Evolutionary conservation across 2,329 filamentous ascomycete species (phyloP).

Genomic region (Fusarium mangiferae): DNA sequence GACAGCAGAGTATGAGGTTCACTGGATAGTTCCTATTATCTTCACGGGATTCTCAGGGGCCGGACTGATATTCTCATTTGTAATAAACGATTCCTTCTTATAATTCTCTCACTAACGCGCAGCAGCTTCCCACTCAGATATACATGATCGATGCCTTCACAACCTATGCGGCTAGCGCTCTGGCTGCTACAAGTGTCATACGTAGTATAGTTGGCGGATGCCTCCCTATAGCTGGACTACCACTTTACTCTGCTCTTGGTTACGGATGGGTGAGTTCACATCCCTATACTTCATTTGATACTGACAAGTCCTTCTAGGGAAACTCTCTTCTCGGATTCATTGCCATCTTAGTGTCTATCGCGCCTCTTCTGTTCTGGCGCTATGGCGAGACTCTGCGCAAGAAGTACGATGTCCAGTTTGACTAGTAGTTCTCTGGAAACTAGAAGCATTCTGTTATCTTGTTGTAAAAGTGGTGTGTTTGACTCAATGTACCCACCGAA

Average conservation of each 20-base stretch:
- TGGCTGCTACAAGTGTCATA: conserved; percentile 13
- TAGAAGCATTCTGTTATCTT: not conserved
- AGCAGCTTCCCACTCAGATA: conserved; percentile 11
- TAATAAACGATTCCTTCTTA: not conserved
- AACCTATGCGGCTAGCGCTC: conserved; percentile 11
- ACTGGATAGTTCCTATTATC: conserved; percentile 20
- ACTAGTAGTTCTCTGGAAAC: not conserved
- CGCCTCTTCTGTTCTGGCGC: conserved; percentile 11
- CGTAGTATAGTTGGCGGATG: conserved; percentile 11
- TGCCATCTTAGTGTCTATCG: not conserved
- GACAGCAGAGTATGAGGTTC: conserved; percentile 9
- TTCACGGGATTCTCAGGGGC: conserved; percentile 15
- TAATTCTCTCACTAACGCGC: rapidly evolving
- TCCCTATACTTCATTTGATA: rapidly evolving
- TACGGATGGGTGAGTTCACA: not conserved
- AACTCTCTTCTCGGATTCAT: conserved; percentile 15
- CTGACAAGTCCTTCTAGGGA: not conserved
- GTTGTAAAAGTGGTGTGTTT: too few relatives aligned
- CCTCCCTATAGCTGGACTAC: conserved; percentile 4
- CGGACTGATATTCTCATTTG: conserved; percentile 17
- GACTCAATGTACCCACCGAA: not conserved
- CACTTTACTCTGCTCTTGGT: conserved; percentile 7
- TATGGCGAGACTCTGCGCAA: conserved; percentile 5
- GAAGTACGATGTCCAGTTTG: conserved; percentile 3
- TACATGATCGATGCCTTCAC: conserved; percentile 20